phyloP scores from a whole-genome alignment of 2,329 filamentous ascomycete species.

The Stachybotrys elegans region DNA sequence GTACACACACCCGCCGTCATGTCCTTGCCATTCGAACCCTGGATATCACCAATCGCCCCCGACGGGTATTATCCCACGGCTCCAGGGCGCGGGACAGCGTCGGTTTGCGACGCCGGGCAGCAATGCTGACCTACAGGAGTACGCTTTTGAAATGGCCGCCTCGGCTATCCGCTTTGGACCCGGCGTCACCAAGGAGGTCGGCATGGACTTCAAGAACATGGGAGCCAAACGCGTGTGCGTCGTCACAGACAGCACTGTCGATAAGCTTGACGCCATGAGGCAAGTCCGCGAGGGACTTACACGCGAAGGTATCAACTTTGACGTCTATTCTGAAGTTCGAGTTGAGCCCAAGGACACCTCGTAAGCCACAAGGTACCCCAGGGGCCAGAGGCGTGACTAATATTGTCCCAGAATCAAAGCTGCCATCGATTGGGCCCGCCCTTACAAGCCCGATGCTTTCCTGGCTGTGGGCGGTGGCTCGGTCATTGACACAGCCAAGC shows the following conservation, averaged over 20 bases:
- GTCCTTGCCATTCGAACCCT: constrained; percentile 90
- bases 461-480: constrained; percentile 85
- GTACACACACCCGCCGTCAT: constrained; percentile 79
- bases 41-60: constrained; percentile 64
- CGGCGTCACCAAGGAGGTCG: constrained; percentile 89
- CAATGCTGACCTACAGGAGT: constrained; percentile 71
- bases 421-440: constrained; percentile 81
- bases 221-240: constrained; percentile 82
- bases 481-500: constrained; percentile 95
- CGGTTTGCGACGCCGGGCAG: constrained; percentile 68
- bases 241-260: constrained; percentile 81
- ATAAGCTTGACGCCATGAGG: constrained; percentile 81
- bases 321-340: constrained; percentile 73
- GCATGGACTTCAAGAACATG: constrained; percentile 96
- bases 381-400: no score
- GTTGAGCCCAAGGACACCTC: constrained; percentile 95
- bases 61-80: constrained; percentile 45
- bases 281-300: constrained; percentile 78
- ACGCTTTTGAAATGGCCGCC: constrained; percentile 98
- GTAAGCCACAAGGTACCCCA: no score
- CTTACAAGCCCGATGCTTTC: constrained; percentile 79
- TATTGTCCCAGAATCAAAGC: constrained; percentile 67
- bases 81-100: constrained; percentile 30
- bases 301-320: constrained; percentile 72
- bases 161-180: constrained; percentile 92